Conservation (phyloP, 2,329 filamentous ascomycete genomes). For the Laburnicola sp. region DNA sequence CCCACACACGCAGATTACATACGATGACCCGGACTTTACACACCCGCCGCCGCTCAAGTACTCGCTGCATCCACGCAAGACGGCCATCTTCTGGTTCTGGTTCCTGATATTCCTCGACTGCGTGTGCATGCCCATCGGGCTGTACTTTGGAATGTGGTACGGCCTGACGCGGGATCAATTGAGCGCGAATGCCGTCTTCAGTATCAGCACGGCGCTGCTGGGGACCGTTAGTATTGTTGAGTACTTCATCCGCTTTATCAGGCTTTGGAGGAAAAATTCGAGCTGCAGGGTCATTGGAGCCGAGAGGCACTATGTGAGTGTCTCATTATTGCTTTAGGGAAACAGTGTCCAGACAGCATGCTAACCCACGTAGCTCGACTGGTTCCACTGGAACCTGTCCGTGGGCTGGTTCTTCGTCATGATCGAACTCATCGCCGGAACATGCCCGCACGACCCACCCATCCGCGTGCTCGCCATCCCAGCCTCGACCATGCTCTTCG, state of each 20-base stretch:
- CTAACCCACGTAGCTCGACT: constrained; percentile 53
- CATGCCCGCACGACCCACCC: constrained; percentile 51
- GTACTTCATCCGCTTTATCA: constrained; percentile 54
- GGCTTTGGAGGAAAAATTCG: constrained; percentile 56
- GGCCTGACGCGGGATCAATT: constrained; percentile 52
- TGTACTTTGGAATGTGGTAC: constrained; percentile 66
- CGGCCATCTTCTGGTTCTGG: constrained; percentile 63
- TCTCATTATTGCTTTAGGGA: background rate
- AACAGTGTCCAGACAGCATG: background rate
- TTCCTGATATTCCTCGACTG: constrained; percentile 61
- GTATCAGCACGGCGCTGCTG: constrained; percentile 57
- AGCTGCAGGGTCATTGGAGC: constrained; percentile 57
- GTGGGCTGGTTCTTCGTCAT: constrained; percentile 60
- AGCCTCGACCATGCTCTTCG: constrained; percentile 55
- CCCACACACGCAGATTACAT: constrained; percentile 47
- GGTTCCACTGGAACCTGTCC: constrained; percentile 62
- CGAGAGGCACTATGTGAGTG: constrained; percentile 44
- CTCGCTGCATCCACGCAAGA: constrained; percentile 57
- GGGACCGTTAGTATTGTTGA: constrained; percentile 59
- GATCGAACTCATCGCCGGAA: constrained; percentile 59
- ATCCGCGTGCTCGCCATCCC: constrained; percentile 60
- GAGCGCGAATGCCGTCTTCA: constrained; percentile 56
- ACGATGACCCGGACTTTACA: constrained; percentile 46
- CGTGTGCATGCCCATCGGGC: constrained; percentile 59
- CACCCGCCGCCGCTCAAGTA: constrained; percentile 59